A percentile compares a stretch with the other conserved stretches of the same genome.
Conservation (phyloP, 2,329 filamentous ascomycete species). For the Penicillium frequentans region DNA sequence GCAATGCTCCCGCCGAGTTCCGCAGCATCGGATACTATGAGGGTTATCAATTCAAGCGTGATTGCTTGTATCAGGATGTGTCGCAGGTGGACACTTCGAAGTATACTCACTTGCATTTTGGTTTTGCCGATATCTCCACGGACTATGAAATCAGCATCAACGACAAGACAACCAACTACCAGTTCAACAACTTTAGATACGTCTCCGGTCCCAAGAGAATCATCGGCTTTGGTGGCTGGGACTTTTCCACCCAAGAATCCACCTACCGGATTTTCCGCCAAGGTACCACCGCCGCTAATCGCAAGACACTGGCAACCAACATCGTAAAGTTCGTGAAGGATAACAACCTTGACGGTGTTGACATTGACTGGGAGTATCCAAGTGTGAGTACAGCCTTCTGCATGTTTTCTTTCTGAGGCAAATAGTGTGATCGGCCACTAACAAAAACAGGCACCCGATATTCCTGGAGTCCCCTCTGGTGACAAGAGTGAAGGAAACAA, state of each 20-base stretch:
- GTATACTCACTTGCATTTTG: constrained; percentile 35
- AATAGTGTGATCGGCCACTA: too few relatives aligned
- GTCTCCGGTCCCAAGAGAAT: constrained; percentile 37
- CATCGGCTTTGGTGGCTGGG: constrained; percentile 49
- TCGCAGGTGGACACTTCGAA: constrained; percentile 9
- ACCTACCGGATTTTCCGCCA: constrained; percentile 44
- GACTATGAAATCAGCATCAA: constrained; percentile 32
- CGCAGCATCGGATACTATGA: constrained; percentile 14
- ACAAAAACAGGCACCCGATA: too few relatives aligned
- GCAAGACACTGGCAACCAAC: constrained; percentile 38
- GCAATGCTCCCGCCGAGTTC: background rate
- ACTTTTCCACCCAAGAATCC: constrained; percentile 38
- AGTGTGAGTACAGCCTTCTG: too few relatives aligned
- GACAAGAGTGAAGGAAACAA: too few relatives aligned
- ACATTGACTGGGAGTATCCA: too few relatives aligned
- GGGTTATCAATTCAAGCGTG: constrained; percentile 29
- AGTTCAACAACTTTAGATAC: constrained; percentile 37
- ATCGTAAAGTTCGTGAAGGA: constrained; percentile 44
- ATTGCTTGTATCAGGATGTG: constrained; percentile 31
- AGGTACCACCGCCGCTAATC: constrained; percentile 37
- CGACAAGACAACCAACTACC: constrained; percentile 14
- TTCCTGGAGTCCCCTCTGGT: too few relatives aligned
- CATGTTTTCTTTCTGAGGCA: too few relatives aligned
- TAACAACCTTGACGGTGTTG: constrained; percentile 25
- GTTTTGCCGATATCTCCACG: constrained; percentile 35